These are phyloP conservation scores for Cryphonectria parasitica DNA, from an alignment of 2,329 filamentous ascomycete species.

Conservation along the genomic window DNA sequence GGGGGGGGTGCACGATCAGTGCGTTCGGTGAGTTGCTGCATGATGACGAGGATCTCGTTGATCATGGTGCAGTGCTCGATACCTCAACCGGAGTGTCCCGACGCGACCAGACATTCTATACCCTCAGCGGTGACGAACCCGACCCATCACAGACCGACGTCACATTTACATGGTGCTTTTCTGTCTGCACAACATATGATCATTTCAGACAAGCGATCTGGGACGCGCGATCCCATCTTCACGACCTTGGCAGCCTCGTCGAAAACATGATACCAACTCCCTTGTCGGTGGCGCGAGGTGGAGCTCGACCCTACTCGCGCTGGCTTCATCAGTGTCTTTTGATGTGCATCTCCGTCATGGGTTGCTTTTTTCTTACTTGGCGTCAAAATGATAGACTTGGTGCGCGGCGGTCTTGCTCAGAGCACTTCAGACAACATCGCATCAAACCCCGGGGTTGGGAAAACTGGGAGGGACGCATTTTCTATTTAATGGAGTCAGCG, in stretches of 20 bases:
- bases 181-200: neutral
- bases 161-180: neutral
- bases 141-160: neutral
- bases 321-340: conserved; percentile 1
- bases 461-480: neutral
- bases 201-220: neutral
- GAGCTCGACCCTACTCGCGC: conserved; percentile 1
- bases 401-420: conserved; percentile 22
- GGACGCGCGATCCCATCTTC: neutral
- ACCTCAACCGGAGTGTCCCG: neutral
- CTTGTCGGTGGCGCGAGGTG: conserved; percentile 14
- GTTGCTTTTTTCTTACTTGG: conserved; percentile 21
- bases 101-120: neutral
- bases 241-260: neutral
- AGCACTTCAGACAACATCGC: conserved; percentile 23
- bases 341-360: conserved; percentile 13
- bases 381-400: conserved; percentile 25
- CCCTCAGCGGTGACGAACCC: neutral
- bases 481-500: neutral
- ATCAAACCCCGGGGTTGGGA: conserved; percentile 16
- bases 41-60: neutral
- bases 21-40: neutral
- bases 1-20: no score
- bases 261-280: conserved; percentile 4
- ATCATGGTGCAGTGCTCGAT: neutral